Evolutionary conservation across 2,329 filamentous ascomycete species (phyloP).

Genomic region (Fusarium robinianum): DNA sequence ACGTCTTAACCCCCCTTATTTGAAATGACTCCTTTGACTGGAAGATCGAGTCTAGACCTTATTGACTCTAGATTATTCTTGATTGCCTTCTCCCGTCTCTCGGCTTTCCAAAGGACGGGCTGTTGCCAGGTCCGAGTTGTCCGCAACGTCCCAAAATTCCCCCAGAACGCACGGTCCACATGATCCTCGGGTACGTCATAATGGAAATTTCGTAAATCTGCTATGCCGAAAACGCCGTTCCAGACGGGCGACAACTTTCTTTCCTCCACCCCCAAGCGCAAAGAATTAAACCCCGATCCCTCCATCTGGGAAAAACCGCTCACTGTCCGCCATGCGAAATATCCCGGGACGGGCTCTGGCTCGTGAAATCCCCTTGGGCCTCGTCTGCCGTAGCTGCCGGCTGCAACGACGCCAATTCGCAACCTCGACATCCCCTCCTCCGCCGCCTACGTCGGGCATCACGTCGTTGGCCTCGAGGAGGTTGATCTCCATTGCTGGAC

Average conservation of each 20-base stretch:
- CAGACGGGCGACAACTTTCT: neutral
- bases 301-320: constrained; percentile 15
- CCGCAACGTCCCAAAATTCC: constrained; percentile 9
- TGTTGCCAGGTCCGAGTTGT: constrained; percentile 19
- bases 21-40: constrained; percentile 4
- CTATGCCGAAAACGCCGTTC: constrained; percentile 14
- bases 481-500: constrained; percentile 78
- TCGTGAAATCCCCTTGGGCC: constrained; percentile 18
- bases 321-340: constrained; percentile 29
- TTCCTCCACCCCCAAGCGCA: neutral
- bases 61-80: constrained; percentile 11
- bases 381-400: constrained; percentile 41
- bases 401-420: constrained; percentile 41
- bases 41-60: neutral
- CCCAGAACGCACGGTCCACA: constrained; percentile 25
- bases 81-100: neutral
- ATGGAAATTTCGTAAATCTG: constrained; percentile 29
- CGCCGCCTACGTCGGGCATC: constrained; percentile 53
- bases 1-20: neutral
- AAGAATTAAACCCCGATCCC: no score
- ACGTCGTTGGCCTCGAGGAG: constrained; percentile 71
- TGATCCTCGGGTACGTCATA: constrained; percentile 28
- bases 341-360: constrained; percentile 31
- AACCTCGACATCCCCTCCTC: constrained; percentile 40
- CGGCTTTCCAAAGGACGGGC: constrained; percentile 5